Evolutionary conservation across 2,329 filamentous ascomycete genomes (phyloP), one percentile per base, ranked within the genome.

Genomic region (Spiromastix sp.): DNA sequence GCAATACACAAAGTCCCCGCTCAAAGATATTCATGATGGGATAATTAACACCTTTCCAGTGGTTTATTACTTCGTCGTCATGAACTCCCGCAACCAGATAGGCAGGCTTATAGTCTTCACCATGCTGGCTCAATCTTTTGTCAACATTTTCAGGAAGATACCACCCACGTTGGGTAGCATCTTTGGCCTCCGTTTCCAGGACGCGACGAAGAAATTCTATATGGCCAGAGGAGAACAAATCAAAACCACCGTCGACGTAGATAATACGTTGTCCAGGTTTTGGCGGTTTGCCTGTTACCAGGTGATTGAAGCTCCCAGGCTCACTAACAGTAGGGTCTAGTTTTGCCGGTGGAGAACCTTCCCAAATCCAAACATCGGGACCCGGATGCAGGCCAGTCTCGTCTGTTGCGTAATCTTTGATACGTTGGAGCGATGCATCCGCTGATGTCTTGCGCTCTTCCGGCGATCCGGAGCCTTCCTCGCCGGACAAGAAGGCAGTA

Each of bases 1-100:
- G 91, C 43, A 96, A 67, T 19, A 96, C 89, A 56, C 91, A 98
- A 15, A 98, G 76, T 2, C 87, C 87, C 27, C 91, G 81, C 67
- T 98, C 91, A 51, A 89, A 94, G 38, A 94, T 87, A 66, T 96
- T 98, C 91, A 98, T 98, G 64, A 98, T 96, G 17, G 91, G 91
- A 56, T 95, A 98, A 64, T 98, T 98, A 50, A 95, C 72, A 22
- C 91, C 89, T 63, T 96, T 96, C 82, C 86, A 93, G 50, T 81
- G 70, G 61, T 98, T 98, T 60, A 98, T 93, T 41, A 93, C 86
- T 44, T 81, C 77, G 57, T 98, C 91, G 51, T 94, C 84, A 60
- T 98, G 91, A 16, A 98, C 79, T 32, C 91, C 91, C 2, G 85
- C 87, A 28, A 96, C 76, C n/a, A 98, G 72, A 55, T 85, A 96